These are phyloP conservation scores for Cryptococcus wingfieldii DNA, from an alignment of 1,284 basidiomycete genomes.

Conservation along the genomic window DNA sequence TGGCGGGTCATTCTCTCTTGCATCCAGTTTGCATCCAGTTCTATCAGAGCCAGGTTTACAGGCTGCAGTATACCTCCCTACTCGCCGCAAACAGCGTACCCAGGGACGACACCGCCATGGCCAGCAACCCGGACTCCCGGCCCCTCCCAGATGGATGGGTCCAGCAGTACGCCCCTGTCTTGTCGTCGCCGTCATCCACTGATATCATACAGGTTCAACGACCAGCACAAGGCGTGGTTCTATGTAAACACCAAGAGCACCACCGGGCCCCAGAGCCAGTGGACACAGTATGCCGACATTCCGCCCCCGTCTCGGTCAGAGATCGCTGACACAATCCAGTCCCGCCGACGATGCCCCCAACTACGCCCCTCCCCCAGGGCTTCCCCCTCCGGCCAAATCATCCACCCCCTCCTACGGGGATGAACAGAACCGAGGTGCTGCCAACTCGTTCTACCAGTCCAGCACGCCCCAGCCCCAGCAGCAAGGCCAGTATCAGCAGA, in stretches of 20 bases:
- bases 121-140: constrained; percentile 40
- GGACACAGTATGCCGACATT: constrained; percentile 44
- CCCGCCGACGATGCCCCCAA: constrained; percentile 41
- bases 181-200: not conserved
- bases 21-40: too few relatives aligned
- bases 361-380: constrained; percentile 37
- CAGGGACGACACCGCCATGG: constrained; percentile 6
- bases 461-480: constrained; percentile 2
- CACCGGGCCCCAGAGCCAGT: constrained; percentile 40
- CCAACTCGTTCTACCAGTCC: constrained; percentile 3
- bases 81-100: too few relatives aligned
- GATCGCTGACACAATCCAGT: constrained; percentile 15
- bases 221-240: constrained; percentile 49
- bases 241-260: constrained; percentile 49
- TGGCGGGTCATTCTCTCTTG: too few relatives aligned
- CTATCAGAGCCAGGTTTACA: too few relatives aligned
- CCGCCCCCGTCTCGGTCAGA: not conserved
- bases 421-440: constrained; percentile 3
- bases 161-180: constrained; percentile 30
- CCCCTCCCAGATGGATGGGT: constrained; percentile 47
- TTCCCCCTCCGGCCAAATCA: constrained; percentile 29
- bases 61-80: too few relatives aligned
- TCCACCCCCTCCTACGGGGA: constrained; percentile 6
- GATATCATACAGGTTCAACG: constrained; percentile 31
- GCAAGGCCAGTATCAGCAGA: constrained; percentile 5